A percentile compares a stretch with the other conserved stretches of the same genome.
phyloP scores from a whole-genome alignment of 352 stramenopile species.

The Phytopythium helicoides region DNA sequence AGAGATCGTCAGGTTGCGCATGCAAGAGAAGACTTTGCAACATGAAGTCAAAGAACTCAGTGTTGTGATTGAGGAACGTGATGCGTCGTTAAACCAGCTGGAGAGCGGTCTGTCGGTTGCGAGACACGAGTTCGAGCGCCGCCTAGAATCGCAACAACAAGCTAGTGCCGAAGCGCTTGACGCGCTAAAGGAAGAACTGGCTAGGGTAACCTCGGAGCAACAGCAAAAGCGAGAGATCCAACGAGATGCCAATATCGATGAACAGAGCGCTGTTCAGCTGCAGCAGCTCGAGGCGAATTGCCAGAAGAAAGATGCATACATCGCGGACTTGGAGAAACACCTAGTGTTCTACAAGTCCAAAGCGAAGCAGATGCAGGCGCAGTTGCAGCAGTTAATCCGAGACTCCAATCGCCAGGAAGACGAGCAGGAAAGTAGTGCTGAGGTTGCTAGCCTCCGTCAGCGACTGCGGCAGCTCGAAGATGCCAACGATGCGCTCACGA shows the following conservation, averaged over 20 bases:
- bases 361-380: conserved; percentile 81
- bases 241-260: not conserved
- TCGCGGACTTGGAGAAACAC: conserved; percentile 79
- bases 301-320: conserved; percentile 86
- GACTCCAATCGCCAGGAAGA: conserved; percentile 31
- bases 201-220: conserved; percentile 19
- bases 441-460: conserved; percentile 29
- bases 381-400: conserved; percentile 77
- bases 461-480: conserved; percentile 74
- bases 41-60: conserved; percentile 34
- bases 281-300: conserved; percentile 63
- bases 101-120: conserved; percentile 59
- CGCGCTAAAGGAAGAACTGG: conserved; percentile 43
- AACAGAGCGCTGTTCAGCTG: conserved; percentile 48
- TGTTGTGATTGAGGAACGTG: conserved; percentile 42
- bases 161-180: conserved; percentile 29
- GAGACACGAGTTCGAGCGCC: conserved; percentile 69
- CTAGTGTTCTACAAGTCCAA: conserved; percentile 87
- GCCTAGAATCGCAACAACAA: conserved; percentile 47
- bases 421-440: conserved; percentile 10
- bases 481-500: conserved; percentile 70
- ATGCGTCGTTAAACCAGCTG: conserved; percentile 48
- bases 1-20: conserved; percentile 45
- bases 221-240: conserved; percentile 7
- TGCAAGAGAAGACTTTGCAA: conserved; percentile 42